Evolutionary conservation across 2,329 filamentous ascomycete genomes (phyloP).

Genomic region (Colletotrichum phormii): DNA sequence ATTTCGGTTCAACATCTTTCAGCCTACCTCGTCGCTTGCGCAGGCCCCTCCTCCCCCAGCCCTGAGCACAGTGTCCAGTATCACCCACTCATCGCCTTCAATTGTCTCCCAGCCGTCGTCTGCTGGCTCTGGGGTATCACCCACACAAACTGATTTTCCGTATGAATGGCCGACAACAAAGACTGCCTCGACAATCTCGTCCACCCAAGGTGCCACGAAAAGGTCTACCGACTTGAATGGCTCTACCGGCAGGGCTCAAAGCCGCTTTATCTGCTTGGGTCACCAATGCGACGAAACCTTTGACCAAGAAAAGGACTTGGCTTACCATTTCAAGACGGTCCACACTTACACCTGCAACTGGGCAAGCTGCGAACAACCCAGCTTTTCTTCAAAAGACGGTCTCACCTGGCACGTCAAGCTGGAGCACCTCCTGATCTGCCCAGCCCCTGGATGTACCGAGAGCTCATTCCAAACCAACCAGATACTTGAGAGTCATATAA

Average conservation of each 20-base stretch:
- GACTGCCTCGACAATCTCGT: constrained; percentile 40
- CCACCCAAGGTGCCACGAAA: constrained; percentile 35
- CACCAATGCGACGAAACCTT: constrained; percentile 44
- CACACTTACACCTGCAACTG: constrained; percentile 53
- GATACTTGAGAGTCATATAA: constrained; percentile 52
- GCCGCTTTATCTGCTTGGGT: constrained; percentile 42
- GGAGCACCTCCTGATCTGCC: constrained; percentile 57
- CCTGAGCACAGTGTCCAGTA: constrained; percentile 43
- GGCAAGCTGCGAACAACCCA: constrained; percentile 49
- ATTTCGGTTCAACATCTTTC: not conserved
- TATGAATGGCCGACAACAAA: constrained; percentile 38
- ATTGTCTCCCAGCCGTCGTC: constrained; percentile 42
- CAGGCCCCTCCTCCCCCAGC: constrained; percentile 17
- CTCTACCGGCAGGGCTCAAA: constrained; percentile 27
- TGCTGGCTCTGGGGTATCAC: constrained; percentile 44
- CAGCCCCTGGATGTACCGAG: constrained; percentile 51
- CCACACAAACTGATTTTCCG: constrained; percentile 44
- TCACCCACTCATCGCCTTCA: constrained; percentile 40
- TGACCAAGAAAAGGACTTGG: constrained; percentile 40
- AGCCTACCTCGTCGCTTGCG: not conserved
- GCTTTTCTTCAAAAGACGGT: constrained; percentile 51
- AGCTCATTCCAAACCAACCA: constrained; percentile 47
- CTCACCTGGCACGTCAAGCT: constrained; percentile 57
- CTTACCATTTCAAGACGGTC: constrained; percentile 41
- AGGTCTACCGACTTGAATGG: constrained; percentile 12